phyloP scores from a whole-genome alignment of 495 filamentous ascomycete genomes.

The Penicillium odoratum region DNA sequence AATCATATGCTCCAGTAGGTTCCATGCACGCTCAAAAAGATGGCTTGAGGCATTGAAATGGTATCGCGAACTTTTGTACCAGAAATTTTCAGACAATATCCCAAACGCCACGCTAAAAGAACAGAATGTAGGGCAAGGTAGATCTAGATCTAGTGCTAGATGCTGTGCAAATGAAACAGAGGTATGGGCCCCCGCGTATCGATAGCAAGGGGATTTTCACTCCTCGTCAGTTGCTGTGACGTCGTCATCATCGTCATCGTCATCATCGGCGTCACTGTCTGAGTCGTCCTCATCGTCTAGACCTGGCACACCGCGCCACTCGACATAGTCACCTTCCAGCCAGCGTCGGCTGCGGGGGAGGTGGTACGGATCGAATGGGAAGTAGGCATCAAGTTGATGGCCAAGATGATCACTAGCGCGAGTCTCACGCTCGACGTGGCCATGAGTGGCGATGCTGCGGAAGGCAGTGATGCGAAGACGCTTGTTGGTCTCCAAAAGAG shows the following conservation, averaged over 20 bases:
- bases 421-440: slow-evolving; percentile 61
- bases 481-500: slow-evolving; percentile 89
- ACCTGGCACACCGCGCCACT: slow-evolving; percentile 78
- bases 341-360: slow-evolving; percentile 81
- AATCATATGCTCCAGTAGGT: neutral
- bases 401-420: slow-evolving; percentile 63
- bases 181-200: neutral
- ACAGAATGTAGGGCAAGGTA: slow-evolving; percentile 12
- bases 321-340: slow-evolving; percentile 80
- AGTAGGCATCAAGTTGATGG: slow-evolving; percentile 84
- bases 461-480: slow-evolving; percentile 69
- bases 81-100: slow-evolving; percentile 11
- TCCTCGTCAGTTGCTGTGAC: slow-evolving; percentile 44
- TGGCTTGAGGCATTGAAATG: slow-evolving; percentile 18
- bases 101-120: slow-evolving; percentile 28
- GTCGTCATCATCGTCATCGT: slow-evolving; percentile 30
- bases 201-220: slow-evolving; percentile 5
- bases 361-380: slow-evolving; percentile 95
- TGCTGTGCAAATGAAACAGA: slow-evolving; percentile 4
- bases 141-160: slow-evolving; percentile 4
- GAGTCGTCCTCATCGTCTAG: slow-evolving; percentile 63
- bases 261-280: slow-evolving; percentile 38
- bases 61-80: slow-evolving; percentile 26
- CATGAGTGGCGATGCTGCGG: slow-evolving; percentile 37
- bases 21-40: slow-evolving; percentile 16